These are phyloP conservation scores for Nitzschia inconspicua DNA, from an alignment of 108 stramenopile genomes.

Conservation along the genomic window DNA sequence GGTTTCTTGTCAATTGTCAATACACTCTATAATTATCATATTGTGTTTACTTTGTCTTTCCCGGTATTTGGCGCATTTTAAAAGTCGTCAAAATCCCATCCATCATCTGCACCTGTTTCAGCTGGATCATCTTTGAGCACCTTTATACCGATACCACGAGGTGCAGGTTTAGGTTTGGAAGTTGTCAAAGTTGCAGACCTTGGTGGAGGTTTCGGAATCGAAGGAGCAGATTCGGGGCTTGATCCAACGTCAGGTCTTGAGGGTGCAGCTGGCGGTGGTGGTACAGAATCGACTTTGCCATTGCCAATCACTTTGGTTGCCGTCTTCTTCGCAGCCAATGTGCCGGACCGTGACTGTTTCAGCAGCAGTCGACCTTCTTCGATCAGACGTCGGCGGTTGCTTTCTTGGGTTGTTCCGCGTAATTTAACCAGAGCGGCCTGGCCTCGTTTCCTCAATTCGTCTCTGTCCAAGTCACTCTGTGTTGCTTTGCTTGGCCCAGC, in stretches of 20 bases:
- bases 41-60: too few species aligned
- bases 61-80: too few species aligned
- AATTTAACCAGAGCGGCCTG: background rate
- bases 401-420: background rate
- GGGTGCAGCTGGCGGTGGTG: background rate
- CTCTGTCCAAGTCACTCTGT: too few species aligned
- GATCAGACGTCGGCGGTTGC: background rate
- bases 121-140: background rate
- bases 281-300: background rate
- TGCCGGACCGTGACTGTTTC: background rate
- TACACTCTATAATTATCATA: too few species aligned
- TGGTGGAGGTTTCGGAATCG: too few species aligned
- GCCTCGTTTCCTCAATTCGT: background rate
- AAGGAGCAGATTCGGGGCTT: too few species aligned
- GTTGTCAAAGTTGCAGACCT: too few species aligned
- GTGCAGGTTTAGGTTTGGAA: background rate
- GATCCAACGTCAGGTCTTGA: background rate
- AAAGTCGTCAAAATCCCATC: slow-evolving; percentile 44
- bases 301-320: background rate
- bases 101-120: slow-evolving; percentile 11
- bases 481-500: too few species aligned
- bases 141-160: background rate
- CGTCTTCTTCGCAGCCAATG: background rate
- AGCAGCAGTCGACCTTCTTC: slow-evolving; percentile 17
- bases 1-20: too few species aligned